A percentile compares a stretch with the other conserved stretches of the same genome.
Conservation (phyloP, 768 basidiomycete genomes). For the Paxillus involutus region DNA sequence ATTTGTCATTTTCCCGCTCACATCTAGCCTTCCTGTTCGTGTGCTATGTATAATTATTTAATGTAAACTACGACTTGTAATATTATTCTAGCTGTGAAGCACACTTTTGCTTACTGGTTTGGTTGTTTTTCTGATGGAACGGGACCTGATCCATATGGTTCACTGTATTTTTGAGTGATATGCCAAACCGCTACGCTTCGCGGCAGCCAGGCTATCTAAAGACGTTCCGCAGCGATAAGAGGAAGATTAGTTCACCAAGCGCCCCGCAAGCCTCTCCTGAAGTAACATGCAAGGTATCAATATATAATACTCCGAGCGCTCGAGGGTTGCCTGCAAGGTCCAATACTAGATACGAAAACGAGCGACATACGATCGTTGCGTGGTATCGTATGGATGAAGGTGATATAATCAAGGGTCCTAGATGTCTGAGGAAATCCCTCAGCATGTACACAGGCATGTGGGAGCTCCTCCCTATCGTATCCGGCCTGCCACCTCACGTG, state of each 20-base stretch:
- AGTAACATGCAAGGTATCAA: not conserved
- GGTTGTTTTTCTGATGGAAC: not conserved
- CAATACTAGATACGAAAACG: not conserved
- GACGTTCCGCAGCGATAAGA: no score
- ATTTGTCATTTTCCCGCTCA: not conserved
- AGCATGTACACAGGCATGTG: no score
- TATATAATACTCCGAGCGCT: not conserved
- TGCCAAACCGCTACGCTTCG: not conserved
- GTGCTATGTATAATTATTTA: not conserved
- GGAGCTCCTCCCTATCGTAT: slow-evolving; percentile 15
- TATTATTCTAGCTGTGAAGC: no score
- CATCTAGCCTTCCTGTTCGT: not conserved
- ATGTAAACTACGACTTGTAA: not conserved
- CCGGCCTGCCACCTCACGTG: slow-evolving; percentile 33
- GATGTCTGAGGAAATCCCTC: not conserved
- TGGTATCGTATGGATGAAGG: not conserved
- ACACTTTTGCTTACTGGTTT: no score
- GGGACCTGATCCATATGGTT: not conserved
- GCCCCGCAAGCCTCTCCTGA: no score
- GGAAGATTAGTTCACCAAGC: no score
- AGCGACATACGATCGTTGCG: not conserved
- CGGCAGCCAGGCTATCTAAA: not conserved
- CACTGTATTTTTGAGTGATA: not conserved
- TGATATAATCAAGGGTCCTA: not conserved
- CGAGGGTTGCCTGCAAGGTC: not conserved